Evolutionary conservation across 345 rosid genomes (phyloP).

Genomic region (Lepidium didymum): DNA sequence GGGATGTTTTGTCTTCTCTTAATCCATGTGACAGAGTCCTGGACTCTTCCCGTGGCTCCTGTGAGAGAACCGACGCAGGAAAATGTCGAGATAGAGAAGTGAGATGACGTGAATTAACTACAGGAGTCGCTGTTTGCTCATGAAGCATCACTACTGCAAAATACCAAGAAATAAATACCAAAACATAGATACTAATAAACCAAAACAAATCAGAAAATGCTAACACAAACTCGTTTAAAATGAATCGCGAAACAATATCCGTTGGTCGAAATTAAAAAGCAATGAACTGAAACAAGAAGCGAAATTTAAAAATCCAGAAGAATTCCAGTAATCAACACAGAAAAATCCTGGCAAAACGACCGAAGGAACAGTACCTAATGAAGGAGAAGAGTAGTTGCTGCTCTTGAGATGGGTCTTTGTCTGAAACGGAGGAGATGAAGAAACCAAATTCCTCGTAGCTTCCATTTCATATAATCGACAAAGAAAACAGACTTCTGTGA

Average conservation of each 20-base stretch:
- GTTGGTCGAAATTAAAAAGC: not conserved
- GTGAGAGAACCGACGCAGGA: slow-evolving; percentile 63
- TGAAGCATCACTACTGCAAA: slow-evolving; percentile 45
- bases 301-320: not conserved
- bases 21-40: slow-evolving; percentile 34
- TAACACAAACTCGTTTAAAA: not conserved
- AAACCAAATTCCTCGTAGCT: slow-evolving; percentile 53
- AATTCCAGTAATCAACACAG: not conserved
- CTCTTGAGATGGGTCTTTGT: slow-evolving; percentile 43
- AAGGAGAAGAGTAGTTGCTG: slow-evolving; percentile 30
- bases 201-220: not conserved
- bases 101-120: slow-evolving; percentile 42
- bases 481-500: not conserved
- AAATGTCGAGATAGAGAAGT: slow-evolving; percentile 51
- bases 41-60: slow-evolving; percentile 65
- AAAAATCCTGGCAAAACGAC: not conserved
- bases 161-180: not conserved
- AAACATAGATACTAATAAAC: not conserved
- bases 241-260: not conserved
- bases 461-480: slow-evolving; percentile 41
- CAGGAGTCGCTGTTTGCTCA: slow-evolving; percentile 49
- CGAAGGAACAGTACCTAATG: slow-evolving; percentile 38
- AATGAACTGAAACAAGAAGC: not conserved
- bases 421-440: slow-evolving; percentile 57
- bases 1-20: slow-evolving; percentile 50